Percentiles rank a stretch among this genome's conserved stretches.
phyloP scores from a whole-genome alignment of 2,329 filamentous ascomycete species.

The Diplodia sapinea region DNA sequence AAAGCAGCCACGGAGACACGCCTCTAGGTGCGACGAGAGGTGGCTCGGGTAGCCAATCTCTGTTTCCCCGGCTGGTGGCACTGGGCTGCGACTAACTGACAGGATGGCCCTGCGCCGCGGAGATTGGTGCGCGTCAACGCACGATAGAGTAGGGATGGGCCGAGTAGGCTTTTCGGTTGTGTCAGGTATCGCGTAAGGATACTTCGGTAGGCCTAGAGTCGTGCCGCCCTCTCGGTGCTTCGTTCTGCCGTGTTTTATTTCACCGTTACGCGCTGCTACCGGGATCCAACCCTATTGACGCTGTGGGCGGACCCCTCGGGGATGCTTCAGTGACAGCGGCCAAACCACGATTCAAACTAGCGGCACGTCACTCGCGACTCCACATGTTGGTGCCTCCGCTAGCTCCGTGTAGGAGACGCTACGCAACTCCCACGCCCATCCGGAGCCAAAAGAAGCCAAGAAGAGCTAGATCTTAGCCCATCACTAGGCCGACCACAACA shows the following conservation, averaged over 20 bases:
- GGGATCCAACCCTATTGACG: slow-evolving; percentile 7
- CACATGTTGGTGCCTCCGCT: slow-evolving; percentile 3
- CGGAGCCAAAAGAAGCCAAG: slow-evolving; percentile 3
- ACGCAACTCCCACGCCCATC: slow-evolving; percentile 13
- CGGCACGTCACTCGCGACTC: background rate
- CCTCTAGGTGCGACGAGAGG: slow-evolving; percentile 15
- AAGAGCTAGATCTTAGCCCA: slow-evolving; percentile 13
- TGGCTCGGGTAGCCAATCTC: slow-evolving; percentile 17
- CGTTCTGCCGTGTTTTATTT: slow-evolving; percentile 9
- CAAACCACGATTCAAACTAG: background rate
- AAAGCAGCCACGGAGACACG: slow-evolving; percentile 21
- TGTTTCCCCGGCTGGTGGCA: slow-evolving; percentile 16
- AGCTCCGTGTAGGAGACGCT: background rate
- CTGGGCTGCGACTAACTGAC: slow-evolving; percentile 2
- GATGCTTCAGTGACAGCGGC: background rate
- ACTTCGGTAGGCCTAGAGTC: slow-evolving; percentile 27
- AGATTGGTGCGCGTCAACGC: slow-evolving; percentile 20
- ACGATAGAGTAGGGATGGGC: background rate
- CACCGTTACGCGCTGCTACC: background rate
- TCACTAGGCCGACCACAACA: slow-evolving; percentile 7
- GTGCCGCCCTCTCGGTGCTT: slow-evolving; percentile 2
- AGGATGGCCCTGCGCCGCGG: slow-evolving; percentile 6
- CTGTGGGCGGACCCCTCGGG: background rate
- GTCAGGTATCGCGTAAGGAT: slow-evolving; percentile 27
- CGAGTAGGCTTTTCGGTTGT: slow-evolving; percentile 13